These are phyloP conservation scores for Diplodia mutila DNA, from an alignment of 2,329 filamentous ascomycete species.

Conservation along the genomic window DNA sequence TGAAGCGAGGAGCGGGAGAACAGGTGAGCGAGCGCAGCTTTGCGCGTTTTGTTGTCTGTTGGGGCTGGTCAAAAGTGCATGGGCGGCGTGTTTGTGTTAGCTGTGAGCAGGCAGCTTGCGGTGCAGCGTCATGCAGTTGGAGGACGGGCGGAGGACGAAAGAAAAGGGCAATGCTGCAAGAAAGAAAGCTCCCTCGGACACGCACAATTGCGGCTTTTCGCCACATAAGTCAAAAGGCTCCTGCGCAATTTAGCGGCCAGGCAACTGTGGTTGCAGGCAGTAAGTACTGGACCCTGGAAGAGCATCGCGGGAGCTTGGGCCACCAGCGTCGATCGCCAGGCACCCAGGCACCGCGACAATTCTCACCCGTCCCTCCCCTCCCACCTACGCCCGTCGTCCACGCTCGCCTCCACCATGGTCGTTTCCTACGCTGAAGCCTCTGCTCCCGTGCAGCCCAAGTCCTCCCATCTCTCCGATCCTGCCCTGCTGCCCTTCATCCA, in stretches of 20 bases:
- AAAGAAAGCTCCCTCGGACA: neutral
- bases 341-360: neutral
- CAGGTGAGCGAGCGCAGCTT: neutral
- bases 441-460: slow-evolving; percentile 31
- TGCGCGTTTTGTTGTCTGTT: neutral
- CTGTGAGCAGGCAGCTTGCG: neutral
- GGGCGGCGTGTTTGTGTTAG: neutral
- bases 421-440: neutral
- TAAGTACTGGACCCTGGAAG: neutral
- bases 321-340: neutral
- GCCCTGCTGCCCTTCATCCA: slow-evolving; percentile 75
- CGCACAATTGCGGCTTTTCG: neutral
- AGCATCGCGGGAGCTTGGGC: neutral
- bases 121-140: neutral
- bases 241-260: neutral
- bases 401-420: neutral
- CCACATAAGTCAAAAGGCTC: neutral
- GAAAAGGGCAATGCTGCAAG: neutral
- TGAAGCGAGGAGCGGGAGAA: neutral
- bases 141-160: neutral
- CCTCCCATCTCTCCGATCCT: slow-evolving; percentile 68
- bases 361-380: no score
- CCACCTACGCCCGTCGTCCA: neutral
- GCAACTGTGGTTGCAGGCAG: neutral
- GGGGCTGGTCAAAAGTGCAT: neutral